These are phyloP conservation scores for Larix kaempferi DNA, from an alignment of 75 land plant genomes.

Conservation along the genomic window DNA sequence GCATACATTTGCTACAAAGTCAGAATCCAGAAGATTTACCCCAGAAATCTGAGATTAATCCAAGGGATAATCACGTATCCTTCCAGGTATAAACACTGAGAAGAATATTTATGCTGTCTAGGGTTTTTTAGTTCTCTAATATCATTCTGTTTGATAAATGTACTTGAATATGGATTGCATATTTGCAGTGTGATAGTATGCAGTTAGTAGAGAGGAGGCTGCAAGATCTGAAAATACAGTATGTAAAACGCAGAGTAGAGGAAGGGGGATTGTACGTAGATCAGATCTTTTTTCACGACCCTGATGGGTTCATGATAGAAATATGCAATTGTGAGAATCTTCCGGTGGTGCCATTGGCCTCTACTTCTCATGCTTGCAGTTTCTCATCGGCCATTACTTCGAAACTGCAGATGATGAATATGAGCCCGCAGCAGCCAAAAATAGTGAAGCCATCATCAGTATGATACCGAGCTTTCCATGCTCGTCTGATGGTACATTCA, in stretches of 20 bases:
- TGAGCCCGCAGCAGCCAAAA: too few relatives aligned
- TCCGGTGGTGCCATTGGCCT: slow-evolving; percentile 13
- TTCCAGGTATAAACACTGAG: slow-evolving; percentile 44
- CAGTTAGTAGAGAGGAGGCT: slow-evolving; percentile 6
- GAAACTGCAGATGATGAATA: too few relatives aligned
- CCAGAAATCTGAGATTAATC: slow-evolving; percentile 47
- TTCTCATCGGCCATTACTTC: not conserved
- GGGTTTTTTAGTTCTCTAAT: not conserved
- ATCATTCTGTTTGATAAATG: not conserved
- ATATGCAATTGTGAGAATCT: slow-evolving; percentile 37
- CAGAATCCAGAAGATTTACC: slow-evolving; percentile 34
- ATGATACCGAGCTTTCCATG: too few relatives aligned
- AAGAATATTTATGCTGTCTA: not conserved
- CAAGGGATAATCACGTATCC: slow-evolving; percentile 77
- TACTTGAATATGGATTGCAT: not conserved
- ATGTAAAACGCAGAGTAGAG: slow-evolving; percentile 10
- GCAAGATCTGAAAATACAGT: slow-evolving; percentile 16
- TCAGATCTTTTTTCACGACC: slow-evolving; percentile 33
- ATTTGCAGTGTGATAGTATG: slow-evolving; percentile 5
- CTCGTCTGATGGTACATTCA: too few relatives aligned
- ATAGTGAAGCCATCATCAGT: too few relatives aligned
- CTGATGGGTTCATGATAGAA: slow-evolving; percentile 38
- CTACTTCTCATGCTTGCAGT: not conserved
- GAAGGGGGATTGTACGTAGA: slow-evolving; percentile 25
- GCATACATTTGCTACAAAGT: slow-evolving; percentile 60